Base-by-base conservation (phyloP, 768 basidiomycete species). In the Rhizopogon rudus region DNA sequence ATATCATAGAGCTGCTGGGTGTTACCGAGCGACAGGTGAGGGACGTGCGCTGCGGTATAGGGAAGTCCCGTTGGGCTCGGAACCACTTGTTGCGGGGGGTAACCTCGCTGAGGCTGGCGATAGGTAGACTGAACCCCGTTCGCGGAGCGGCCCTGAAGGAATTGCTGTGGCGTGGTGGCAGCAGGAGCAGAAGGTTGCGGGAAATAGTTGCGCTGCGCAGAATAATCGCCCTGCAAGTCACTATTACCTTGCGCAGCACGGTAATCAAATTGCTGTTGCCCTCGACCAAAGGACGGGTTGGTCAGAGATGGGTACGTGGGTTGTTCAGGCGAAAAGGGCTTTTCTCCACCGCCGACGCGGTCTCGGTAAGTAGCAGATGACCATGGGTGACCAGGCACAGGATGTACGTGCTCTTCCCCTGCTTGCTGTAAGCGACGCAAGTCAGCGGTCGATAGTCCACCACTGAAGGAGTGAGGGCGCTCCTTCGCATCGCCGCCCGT, bases 1-100 rank as follows among this genome's bases (percentile, higher is more conserved):
- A 89, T 87, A 63, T 90, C 88, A 62, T 90, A 91, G 52, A 90
- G 63, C 63, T 89, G 88, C 61, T 90, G 88, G 29, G 87, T 79
- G 63, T 81, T 87, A 56, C 84, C 86, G 52, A 90, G 73, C 10
- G 87, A 84, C 53, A 89, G 77, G 59, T 87, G 85, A 14, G 84
- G 74, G n/a, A 82, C 78, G 63, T 87, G 84, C 41, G 61, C 71
- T n/a, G 71, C 25, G 4, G 3, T 70, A 25, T 84, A 87, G 55
- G 72, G 75, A 59, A 86, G 74, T 52, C 75, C 71, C 12, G 80
- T 76, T 13, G 82, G 80, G 53, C 74, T 83, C 9, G 81, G 77
- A 45, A 82, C 63, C 51, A 82, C 63, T 12, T 81, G 78, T 54
- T 79, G 84, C 25, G 81, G 80, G 65, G 82, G 83, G 59, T 75